Evolutionary conservation across 1,284 basidiomycete species (phyloP).

Genomic region (Fomitopsis palustris): DNA sequence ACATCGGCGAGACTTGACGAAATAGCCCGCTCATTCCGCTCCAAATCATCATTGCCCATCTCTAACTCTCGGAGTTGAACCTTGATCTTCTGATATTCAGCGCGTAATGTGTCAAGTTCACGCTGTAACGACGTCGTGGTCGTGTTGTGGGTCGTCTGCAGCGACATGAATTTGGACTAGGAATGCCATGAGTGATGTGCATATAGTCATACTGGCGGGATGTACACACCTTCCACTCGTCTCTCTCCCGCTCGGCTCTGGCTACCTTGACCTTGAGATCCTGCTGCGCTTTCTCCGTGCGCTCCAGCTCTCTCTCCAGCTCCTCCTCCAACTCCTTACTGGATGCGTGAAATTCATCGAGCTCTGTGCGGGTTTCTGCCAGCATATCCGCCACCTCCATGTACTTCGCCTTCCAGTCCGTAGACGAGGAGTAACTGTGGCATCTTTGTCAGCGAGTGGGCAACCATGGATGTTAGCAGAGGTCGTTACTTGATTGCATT

Average conservation of each 20-base stretch:
- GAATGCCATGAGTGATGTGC: conserved; percentile 8
- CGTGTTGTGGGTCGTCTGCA: conserved; percentile 88
- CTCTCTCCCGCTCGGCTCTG: conserved; percentile 75
- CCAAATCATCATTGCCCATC: conserved; percentile 95
- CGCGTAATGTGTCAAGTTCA: conserved; percentile 82
- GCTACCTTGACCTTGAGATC: conserved; percentile 77
- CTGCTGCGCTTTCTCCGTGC: conserved; percentile 83
- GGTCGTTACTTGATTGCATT: conserved; percentile 50
- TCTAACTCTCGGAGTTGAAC: conserved; percentile 86
- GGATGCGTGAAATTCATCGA: conserved; percentile 88
- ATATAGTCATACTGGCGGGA: background rate
- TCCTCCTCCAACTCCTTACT: conserved; percentile 94
- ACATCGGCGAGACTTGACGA: conserved; percentile 89
- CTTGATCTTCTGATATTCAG: conserved; percentile 78
- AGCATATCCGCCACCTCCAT: conserved; percentile 84
- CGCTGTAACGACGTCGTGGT: conserved; percentile 83
- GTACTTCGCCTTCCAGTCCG: conserved; percentile 84
- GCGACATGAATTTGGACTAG: conserved; percentile 83
- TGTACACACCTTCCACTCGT: conserved; percentile 83
- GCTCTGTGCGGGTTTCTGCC: conserved; percentile 79
- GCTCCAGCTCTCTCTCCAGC: conserved; percentile 83
- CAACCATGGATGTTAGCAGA: background rate
- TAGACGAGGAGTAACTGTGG: conserved; percentile 46
- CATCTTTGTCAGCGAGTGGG: conserved; percentile 7
- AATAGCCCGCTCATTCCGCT: conserved; percentile 88